These are phyloP conservation scores for Calonectria crousiana DNA, from an alignment of 2,329 filamentous ascomycete species.

Conservation along the genomic window DNA sequence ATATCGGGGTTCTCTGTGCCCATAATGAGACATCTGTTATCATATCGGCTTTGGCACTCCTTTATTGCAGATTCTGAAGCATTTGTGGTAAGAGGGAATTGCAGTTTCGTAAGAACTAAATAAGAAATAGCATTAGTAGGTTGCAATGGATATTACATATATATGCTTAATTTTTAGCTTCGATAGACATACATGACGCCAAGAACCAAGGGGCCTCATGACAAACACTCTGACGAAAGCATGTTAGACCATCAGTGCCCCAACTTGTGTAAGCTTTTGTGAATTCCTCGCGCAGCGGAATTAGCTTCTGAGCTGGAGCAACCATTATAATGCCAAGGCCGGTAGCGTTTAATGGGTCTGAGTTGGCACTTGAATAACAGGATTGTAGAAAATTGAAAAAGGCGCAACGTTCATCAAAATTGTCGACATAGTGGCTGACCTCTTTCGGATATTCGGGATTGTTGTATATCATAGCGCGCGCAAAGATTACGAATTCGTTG, in stretches of 20 bases:
- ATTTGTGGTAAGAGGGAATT: neutral
- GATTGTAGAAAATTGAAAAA: neutral
- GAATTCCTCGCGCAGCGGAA: too few species aligned
- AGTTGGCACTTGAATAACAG: fast-evolving
- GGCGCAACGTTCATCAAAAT: neutral
- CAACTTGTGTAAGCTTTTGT: too few species aligned
- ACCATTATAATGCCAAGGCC: neutral
- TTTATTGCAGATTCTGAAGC: neutral
- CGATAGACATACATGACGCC: neutral
- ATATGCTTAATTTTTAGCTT: too few species aligned
- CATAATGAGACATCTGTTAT: neutral
- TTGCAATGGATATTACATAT: neutral
- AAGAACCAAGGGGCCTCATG: neutral
- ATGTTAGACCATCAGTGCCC: neutral
- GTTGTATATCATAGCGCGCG: too few species aligned
- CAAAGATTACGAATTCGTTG: too few species aligned
- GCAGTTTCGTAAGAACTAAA: neutral
- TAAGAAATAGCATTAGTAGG: neutral
- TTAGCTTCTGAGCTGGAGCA: neutral
- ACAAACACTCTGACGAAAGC: neutral
- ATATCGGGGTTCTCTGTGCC: neutral
- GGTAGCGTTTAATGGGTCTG: neutral
- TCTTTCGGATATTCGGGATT: too few species aligned
- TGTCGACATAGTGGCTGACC: neutral
- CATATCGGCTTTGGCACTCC: neutral